Percentiles rank a stretch among this genome's conserved stretches.
Evolutionary conservation across 2,329 filamentous ascomycete genomes (phyloP).

Genomic region (Hypoxylon sp.): DNA sequence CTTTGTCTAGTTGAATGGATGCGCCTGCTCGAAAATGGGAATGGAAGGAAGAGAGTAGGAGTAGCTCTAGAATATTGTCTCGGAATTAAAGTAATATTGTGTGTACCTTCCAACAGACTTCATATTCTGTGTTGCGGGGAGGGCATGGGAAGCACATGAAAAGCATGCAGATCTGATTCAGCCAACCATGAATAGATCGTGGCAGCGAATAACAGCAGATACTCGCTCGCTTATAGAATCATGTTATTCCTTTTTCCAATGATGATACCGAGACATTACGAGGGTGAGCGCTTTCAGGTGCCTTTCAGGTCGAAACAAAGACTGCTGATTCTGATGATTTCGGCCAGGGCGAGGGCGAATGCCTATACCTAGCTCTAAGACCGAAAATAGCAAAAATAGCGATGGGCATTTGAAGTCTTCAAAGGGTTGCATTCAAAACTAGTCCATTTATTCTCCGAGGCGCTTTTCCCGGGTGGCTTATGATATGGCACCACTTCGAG

Average conservation of each 20-base stretch:
- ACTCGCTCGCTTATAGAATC: background rate
- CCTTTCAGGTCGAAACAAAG: conserved; percentile 11
- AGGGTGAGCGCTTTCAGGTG: background rate
- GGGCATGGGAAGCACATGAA: too few relatives aligned
- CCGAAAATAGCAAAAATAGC: conserved; percentile 13
- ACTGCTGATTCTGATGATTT: conserved; percentile 4
- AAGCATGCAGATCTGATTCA: background rate
- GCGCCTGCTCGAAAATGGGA: background rate
- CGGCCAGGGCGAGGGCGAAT: background rate
- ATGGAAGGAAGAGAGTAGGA: background rate
- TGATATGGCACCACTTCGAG: conserved; percentile 6
- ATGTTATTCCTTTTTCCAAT: background rate
- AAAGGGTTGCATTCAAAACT: conserved; percentile 10
- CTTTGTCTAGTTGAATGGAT: background rate
- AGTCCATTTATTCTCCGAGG: conserved; percentile 20
- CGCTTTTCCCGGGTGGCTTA: conserved; percentile 11
- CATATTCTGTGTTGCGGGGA: too few relatives aligned
- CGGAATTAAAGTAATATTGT: too few relatives aligned
- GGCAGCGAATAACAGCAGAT: background rate
- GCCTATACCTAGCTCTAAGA: background rate
- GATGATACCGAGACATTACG: background rate
- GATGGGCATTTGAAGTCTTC: background rate
- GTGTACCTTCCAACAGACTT: too few relatives aligned
- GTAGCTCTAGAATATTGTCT: too few relatives aligned
- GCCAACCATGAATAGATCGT: background rate